Conservation (phyloP, 305 asterid species). For the Rubia peregrina region DNA sequence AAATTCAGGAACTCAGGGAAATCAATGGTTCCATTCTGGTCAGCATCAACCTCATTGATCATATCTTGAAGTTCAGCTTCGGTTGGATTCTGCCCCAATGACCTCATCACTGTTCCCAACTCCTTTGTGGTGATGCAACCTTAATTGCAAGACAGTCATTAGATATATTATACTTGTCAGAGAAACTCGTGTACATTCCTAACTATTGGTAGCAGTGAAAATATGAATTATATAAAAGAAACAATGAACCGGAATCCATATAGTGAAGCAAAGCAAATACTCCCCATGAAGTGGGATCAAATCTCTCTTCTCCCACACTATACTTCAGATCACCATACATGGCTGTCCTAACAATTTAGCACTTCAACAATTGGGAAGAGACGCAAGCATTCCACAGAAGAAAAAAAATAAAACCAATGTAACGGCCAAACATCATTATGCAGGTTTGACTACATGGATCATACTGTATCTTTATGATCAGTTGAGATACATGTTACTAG, state of each 20-base stretch:
- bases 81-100: conserved; percentile 60
- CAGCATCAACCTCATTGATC: conserved; percentile 59
- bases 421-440: neutral
- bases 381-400: neutral
- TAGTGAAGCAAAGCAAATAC: neutral
- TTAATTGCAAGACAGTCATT: conserved; percentile 9
- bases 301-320: too few relatives aligned
- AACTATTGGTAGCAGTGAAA: too few relatives aligned
- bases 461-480: too few relatives aligned
- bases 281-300: too few relatives aligned
- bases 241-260: too few relatives aligned
- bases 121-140: conserved; percentile 65
- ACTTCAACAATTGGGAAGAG: neutral
- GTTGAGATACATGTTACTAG: too few relatives aligned
- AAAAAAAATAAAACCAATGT: neutral
- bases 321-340: too few relatives aligned
- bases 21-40: conserved; percentile 50
- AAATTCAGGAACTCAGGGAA: conserved; percentile 57
- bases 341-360: too few relatives aligned
- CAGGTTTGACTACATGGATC: too few relatives aligned
- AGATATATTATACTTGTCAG: neutral
- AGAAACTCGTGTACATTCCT: neutral
- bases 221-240: too few relatives aligned
- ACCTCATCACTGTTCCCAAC: conserved; percentile 63
- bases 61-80: conserved; percentile 55